Conservation (phyloP, 768 basidiomycete species). For the Mycena vitilis region DNA sequence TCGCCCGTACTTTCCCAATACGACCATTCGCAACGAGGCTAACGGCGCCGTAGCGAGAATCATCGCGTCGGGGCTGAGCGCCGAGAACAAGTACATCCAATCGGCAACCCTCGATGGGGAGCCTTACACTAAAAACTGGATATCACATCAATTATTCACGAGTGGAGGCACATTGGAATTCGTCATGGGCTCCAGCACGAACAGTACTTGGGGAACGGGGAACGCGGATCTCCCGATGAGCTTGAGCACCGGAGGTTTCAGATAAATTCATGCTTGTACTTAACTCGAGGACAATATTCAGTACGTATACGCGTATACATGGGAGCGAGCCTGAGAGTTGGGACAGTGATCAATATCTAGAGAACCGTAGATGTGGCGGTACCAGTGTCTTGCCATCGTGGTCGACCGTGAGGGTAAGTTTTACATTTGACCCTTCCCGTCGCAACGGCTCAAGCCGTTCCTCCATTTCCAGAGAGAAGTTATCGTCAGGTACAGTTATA, state of each 20-base stretch:
- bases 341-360: not conserved
- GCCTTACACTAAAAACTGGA: constrained; percentile 27
- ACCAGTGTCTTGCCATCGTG: not conserved
- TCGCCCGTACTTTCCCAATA: constrained; percentile 34
- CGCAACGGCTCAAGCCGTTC: not conserved
- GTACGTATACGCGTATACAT: too few relatives aligned
- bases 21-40: constrained; percentile 32
- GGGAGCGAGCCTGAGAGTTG: too few relatives aligned
- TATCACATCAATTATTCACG: constrained; percentile 20
- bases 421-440: not conserved
- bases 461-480: not conserved
- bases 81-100: constrained; percentile 30
- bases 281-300: too few relatives aligned
- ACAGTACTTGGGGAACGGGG: constrained; percentile 24
- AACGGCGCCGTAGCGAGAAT: constrained; percentile 28
- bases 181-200: constrained; percentile 18
- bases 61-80: constrained; percentile 29
- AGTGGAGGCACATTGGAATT: constrained; percentile 13
- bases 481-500: not conserved
- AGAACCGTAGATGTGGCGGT: not conserved
- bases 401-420: not conserved
- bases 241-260: constrained; percentile 25
- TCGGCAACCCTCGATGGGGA: constrained; percentile 33
- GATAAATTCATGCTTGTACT: not conserved
- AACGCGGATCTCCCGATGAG: constrained; percentile 23